Base-by-base conservation (phyloP, 2,329 filamentous ascomycete species). In the Arthroderma uncinatum region DNA sequence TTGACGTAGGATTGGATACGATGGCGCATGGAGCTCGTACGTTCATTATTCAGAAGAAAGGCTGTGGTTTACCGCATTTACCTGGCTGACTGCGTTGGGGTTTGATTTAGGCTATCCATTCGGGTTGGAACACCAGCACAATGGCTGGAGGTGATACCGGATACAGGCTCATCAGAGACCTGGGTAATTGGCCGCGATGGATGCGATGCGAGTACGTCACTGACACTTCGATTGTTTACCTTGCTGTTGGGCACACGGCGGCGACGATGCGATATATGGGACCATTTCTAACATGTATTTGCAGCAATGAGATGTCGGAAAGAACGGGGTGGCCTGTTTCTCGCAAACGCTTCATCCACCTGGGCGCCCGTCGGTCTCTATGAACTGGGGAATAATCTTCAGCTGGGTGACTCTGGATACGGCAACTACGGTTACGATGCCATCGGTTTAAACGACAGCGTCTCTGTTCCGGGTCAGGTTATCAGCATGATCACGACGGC, bases 371-470 rank as follows among this genome's bases (percentile, higher is more conserved):
- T 62, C 21, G 66, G 67, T 1, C 57, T 59, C 36, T 70, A 65
- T 56, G 63, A 67, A 37, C 59, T 69, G 23, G 64, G 65, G 34
- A 59, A 59, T 25, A 58, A 64, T 33, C 55, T 61, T 10, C 58
- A 61, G 33, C 58, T 66, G 10, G 61, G 60, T 5, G 57, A 64
- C 28, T 40, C 52, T 8, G 67, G 63, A 0, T 62, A 62, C 55
- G 70, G 66, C 2, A 64, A 70, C 54, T 73, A 71, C 62, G 71
- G 71, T 30, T 67, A 61, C 55, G 71, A 73, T 58, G 66, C 59
- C n/a, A 57, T 73, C 14, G 61, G 57, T 2, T 42, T 70, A 23
- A 57, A 64, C 28, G 65, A 65, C 16, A 19, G 64, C 14, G 61
- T 65, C 2, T 61, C 55, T 14, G 48, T 68, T 2, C 19, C 63